Evolutionary conservation across 306 rosid genomes (phyloP).

Genomic region (Ziziphus jujuba): DNA sequence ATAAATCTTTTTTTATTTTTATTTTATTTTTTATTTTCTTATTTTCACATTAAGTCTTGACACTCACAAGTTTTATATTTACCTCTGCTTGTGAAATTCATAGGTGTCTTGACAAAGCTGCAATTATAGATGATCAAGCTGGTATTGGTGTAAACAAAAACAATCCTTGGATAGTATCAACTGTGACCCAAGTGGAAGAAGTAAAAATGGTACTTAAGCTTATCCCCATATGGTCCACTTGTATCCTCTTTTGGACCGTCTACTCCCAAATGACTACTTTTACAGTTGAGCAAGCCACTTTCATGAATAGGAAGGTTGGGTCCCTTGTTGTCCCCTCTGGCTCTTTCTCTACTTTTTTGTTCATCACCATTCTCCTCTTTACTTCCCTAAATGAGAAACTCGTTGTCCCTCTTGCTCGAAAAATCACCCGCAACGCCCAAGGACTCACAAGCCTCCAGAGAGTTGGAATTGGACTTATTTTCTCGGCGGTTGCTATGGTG

Average conservation of each 20-base stretch:
- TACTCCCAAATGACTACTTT: conserved; percentile 94
- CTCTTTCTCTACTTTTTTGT: conserved; percentile 66
- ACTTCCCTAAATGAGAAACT: conserved; percentile 85
- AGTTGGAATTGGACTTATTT: conserved; percentile 74
- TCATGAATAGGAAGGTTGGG: conserved; percentile 73
- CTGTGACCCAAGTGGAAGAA: conserved; percentile 82
- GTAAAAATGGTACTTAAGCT: conserved; percentile 85
- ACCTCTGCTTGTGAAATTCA: conserved; percentile 14
- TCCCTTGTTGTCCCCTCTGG: conserved; percentile 64
- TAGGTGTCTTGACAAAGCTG: conserved; percentile 94
- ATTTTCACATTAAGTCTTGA: not conserved
- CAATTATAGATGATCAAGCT: conserved; percentile 54
- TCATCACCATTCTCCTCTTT: conserved; percentile 70
- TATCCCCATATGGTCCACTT: conserved; percentile 90
- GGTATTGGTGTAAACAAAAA: conserved; percentile 38
- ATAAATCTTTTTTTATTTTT: no score
- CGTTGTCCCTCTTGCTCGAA: conserved; percentile 69
- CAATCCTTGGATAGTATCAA: conserved; percentile 67
- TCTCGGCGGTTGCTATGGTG: conserved; percentile 71
- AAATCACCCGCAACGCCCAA: conserved; percentile 61
- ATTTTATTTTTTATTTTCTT: not conserved
- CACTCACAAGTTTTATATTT: conserved; percentile 17
- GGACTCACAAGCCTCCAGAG: conserved; percentile 96
- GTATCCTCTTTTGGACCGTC: conserved; percentile 92
- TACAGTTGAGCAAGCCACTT: conserved; percentile 94